These are phyloP conservation scores for Apiospora aurea DNA, from an alignment of 2,329 filamentous ascomycete genomes.

Conservation along the genomic window DNA sequence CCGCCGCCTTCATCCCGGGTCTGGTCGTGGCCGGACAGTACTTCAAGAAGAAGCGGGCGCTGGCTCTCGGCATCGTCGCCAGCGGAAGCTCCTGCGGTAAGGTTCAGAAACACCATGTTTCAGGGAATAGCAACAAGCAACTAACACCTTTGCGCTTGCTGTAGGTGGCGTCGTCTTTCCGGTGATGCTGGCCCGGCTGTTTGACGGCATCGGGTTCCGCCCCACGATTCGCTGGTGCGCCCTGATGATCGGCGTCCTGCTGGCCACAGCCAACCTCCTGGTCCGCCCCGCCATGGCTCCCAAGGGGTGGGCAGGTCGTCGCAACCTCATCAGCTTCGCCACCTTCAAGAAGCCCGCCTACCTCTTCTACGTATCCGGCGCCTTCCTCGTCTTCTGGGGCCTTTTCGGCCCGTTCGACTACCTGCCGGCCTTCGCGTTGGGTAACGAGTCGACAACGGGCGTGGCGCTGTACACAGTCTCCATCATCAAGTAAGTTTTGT, in stretches of 20 bases:
- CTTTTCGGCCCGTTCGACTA: constrained; percentile 28
- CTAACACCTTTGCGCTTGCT: constrained; percentile 47
- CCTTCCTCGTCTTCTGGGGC: constrained; percentile 24
- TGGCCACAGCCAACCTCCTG: constrained; percentile 27
- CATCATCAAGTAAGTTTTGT: constrained; percentile 26
- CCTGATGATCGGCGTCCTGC: constrained; percentile 30
- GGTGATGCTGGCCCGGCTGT: constrained; percentile 62
- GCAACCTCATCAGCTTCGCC: background rate
- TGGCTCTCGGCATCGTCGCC: constrained; percentile 58
- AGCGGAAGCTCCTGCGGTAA: no score
- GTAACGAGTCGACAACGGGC: constrained; percentile 9
- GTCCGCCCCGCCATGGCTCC: constrained; percentile 13
- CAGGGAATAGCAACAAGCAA: constrained; percentile 42
- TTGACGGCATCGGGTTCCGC: constrained; percentile 56
- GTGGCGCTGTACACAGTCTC: constrained; percentile 27
- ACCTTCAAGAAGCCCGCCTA: constrained; percentile 18
- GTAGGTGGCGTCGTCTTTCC: constrained; percentile 63
- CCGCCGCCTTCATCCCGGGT: constrained; percentile 49
- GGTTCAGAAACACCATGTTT: no score
- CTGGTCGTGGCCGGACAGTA: constrained; percentile 59
- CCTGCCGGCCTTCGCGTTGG: constrained; percentile 11
- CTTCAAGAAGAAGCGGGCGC: constrained; percentile 55
- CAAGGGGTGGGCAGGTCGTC: background rate
- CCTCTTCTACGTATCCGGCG: background rate
- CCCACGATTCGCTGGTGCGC: constrained; percentile 31